Conservation (phyloP, 2,329 filamentous ascomycete genomes). For the Botryotinia narcissicola region DNA sequence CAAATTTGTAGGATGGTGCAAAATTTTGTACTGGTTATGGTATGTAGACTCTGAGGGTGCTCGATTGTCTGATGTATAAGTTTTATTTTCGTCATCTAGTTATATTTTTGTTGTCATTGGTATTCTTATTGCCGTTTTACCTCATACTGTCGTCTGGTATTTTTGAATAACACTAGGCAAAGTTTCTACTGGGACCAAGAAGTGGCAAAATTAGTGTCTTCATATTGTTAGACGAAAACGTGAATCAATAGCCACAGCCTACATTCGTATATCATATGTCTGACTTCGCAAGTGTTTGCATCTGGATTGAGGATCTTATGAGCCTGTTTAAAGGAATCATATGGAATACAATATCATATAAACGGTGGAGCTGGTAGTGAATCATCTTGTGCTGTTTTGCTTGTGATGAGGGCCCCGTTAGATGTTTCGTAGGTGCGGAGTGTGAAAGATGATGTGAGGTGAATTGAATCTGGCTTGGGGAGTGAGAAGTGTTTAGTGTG, state of each 20-base stretch:
- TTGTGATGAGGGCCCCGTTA: neutral
- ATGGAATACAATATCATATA: too few relatives aligned
- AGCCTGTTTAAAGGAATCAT: neutral
- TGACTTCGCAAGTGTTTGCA: neutral
- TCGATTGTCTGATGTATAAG: too few relatives aligned
- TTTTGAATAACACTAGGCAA: neutral
- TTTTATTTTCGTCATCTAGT: too few relatives aligned
- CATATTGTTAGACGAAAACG: neutral
- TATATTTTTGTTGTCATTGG: neutral
- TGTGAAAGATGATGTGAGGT: too few relatives aligned
- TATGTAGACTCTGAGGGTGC: neutral
- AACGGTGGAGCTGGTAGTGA: neutral
- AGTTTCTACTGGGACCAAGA: neutral
- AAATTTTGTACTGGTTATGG: neutral
- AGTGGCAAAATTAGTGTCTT: neutral
- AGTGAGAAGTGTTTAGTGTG: neutral
- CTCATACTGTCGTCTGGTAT: neutral
- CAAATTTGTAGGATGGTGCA: neutral
- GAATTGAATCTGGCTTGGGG: rapidly evolving
- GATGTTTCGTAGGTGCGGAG: neutral
- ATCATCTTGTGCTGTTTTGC: neutral
- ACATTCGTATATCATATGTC: neutral
- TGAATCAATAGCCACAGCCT: neutral
- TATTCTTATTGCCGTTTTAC: neutral
- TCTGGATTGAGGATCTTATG: neutral